phyloP scores from a whole-genome alignment of 352 stramenopile genomes.

The Phytophthora sp. region DNA sequence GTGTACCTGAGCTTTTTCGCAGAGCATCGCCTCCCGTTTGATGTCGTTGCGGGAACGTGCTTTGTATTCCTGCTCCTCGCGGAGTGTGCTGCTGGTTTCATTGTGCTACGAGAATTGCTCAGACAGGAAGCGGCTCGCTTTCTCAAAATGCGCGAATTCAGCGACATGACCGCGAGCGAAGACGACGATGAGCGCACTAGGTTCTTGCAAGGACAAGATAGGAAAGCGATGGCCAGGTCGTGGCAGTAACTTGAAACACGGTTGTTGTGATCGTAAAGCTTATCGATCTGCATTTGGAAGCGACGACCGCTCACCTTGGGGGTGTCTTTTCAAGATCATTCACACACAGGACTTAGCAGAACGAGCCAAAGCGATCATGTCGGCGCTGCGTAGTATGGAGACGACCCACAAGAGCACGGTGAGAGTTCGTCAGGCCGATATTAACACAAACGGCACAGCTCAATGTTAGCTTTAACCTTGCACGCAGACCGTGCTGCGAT shows the following conservation, averaged over 20 bases:
- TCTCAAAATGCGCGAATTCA: slow-evolving; percentile 51
- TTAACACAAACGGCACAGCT: not conserved
- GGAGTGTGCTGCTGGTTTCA: slow-evolving; percentile 41
- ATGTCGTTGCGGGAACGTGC: slow-evolving; percentile 40
- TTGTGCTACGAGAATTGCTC: slow-evolving; percentile 61
- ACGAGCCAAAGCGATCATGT: slow-evolving; percentile 45
- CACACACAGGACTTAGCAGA: not conserved
- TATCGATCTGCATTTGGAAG: not conserved
- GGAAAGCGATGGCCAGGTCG: slow-evolving; percentile 1
- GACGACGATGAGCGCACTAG: slow-evolving; percentile 20
- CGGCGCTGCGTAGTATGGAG: slow-evolving; percentile 90
- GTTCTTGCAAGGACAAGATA: slow-evolving; percentile 28
- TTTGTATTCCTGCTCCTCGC: slow-evolving; percentile 46
- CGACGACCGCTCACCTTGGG: slow-evolving; percentile 5
- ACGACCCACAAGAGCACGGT: slow-evolving; percentile 91
- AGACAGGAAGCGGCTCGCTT: slow-evolving; percentile 66
- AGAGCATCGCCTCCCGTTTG: slow-evolving; percentile 58
- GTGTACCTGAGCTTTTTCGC: slow-evolving; percentile 61
- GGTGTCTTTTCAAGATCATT: slow-evolving; percentile 27
- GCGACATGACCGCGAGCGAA: slow-evolving; percentile 14
- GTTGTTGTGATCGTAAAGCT: too few relatives aligned
- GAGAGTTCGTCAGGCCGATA: not conserved
- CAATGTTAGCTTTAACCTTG: not conserved
- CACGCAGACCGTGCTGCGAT: slow-evolving; percentile 85
- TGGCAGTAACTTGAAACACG: slow-evolving; percentile 22